phyloP scores from a whole-genome alignment of 768 basidiomycete genomes.

The Leccinum ochraceum region DNA sequence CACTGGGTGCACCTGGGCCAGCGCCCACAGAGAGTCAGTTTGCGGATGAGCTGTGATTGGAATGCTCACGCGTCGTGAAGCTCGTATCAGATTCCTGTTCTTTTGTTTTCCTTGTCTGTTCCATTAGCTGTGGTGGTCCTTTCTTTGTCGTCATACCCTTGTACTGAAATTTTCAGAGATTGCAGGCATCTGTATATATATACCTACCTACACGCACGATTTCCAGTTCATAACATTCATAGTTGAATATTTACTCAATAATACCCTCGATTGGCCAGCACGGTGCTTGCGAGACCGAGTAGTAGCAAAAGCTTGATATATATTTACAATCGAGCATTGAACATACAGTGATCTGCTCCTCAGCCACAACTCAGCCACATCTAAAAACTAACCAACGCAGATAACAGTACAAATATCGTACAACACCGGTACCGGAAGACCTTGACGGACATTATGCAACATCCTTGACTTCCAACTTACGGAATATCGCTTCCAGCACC shows the following conservation, averaged over 20 bases:
- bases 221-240: not conserved
- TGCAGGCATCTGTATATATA: not conserved
- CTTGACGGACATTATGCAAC: not conserved
- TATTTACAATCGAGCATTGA: too few relatives aligned
- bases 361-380: not conserved
- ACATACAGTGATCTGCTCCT: not conserved
- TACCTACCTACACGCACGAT: not conserved
- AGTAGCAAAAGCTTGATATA: too few relatives aligned
- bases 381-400: not conserved
- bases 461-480: not conserved
- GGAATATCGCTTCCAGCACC: not conserved
- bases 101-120: not conserved
- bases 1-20: conserved; percentile 27
- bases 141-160: not conserved
- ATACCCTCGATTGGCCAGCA: too few relatives aligned
- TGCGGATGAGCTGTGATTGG: conserved; percentile 21
- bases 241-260: not conserved
- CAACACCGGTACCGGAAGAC: not conserved
- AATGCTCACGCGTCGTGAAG: not conserved
- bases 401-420: not conserved
- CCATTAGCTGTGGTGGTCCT: not conserved
- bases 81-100: not conserved
- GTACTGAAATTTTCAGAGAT: not conserved
- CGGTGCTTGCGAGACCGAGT: too few relatives aligned
- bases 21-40: conserved; percentile 37